Conservation (phyloP, 1,284 basidiomycete genomes). For the Neotropicomus parvogracilis region DNA sequence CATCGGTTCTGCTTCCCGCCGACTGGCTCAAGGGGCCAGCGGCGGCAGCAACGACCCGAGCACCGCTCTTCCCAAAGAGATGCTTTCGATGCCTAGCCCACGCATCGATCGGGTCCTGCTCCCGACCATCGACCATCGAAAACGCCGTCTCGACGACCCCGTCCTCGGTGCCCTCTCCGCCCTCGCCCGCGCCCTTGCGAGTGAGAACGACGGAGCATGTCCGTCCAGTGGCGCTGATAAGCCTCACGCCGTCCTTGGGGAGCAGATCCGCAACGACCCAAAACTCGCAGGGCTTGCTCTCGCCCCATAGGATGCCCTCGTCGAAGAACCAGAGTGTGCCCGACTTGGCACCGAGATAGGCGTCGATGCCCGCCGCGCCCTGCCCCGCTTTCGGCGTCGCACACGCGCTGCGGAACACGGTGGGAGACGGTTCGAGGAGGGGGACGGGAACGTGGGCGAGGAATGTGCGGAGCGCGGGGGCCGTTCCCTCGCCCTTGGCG, state of each 20-base stretch:
- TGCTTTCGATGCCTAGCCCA: slow-evolving; percentile 59
- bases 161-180: slow-evolving; percentile 35
- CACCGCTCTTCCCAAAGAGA: slow-evolving; percentile 48
- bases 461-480: slow-evolving; percentile 48
- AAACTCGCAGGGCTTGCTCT: slow-evolving; percentile 70
- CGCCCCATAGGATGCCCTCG: slow-evolving; percentile 67
- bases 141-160: slow-evolving; percentile 60
- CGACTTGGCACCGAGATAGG: slow-evolving; percentile 63
- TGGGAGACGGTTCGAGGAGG: slow-evolving; percentile 47
- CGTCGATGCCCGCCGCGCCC: slow-evolving; percentile 57
- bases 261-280: slow-evolving; percentile 47
- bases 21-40: neutral
- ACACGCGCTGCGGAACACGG: slow-evolving; percentile 54
- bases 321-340: slow-evolving; percentile 71
- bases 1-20: slow-evolving; percentile 11
- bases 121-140: slow-evolving; percentile 64
- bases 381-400: slow-evolving; percentile 35
- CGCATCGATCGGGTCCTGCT: slow-evolving; percentile 58
- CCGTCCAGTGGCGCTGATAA: slow-evolving; percentile 63
- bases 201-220: slow-evolving; percentile 61
- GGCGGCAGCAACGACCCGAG: fast-evolving
- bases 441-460: slow-evolving; percentile 46
- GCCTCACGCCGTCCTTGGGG: slow-evolving; percentile 51
- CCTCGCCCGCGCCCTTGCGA: slow-evolving; percentile 34
- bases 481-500: slow-evolving; percentile 51